A percentile compares a stretch with the other conserved stretches of the same genome.
phyloP scores from a whole-genome alignment of 176 grass and related monocot species.

The Carex parvula region DNA sequence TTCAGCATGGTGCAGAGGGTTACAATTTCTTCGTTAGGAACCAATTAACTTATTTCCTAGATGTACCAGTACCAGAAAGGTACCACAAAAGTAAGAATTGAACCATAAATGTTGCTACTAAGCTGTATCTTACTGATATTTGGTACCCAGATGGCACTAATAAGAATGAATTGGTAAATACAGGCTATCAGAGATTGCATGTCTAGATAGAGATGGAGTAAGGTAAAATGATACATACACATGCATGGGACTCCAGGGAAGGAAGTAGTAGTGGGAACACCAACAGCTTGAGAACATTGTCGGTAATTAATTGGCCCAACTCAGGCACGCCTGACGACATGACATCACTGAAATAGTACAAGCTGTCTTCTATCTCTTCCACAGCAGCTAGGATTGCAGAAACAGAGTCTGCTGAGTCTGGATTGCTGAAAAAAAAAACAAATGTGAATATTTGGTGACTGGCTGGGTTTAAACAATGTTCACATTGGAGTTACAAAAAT shows the following conservation, averaged over 20 bases:
- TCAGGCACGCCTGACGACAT: constrained; percentile 99
- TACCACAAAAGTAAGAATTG: background rate
- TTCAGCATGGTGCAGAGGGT: background rate
- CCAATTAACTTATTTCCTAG: background rate
- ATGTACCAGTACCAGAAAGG: background rate
- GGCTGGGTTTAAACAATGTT: background rate
- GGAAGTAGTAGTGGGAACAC: constrained; percentile 90
- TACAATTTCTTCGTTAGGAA: background rate
- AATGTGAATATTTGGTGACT: background rate
- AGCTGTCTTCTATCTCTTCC: constrained; percentile 88
- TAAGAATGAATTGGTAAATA: background rate
- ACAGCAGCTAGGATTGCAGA: constrained; percentile 56
- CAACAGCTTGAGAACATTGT: constrained; percentile 82
- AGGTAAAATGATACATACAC: constrained; percentile 35
- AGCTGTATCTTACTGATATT: background rate
- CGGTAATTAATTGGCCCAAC: constrained; percentile 81
- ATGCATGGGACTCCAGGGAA: constrained; percentile 50
- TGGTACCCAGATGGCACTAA: background rate
- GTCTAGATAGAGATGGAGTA: background rate
- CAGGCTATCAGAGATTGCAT: background rate
- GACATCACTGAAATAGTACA: constrained; percentile 99
- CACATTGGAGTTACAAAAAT: background rate
- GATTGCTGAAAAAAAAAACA: constrained; percentile 39
- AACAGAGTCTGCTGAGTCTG: constrained; percentile 37
- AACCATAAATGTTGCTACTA: background rate